Base-by-base conservation (phyloP, 1,139 yeast genomes). In the Candida mesenterica region DNA sequence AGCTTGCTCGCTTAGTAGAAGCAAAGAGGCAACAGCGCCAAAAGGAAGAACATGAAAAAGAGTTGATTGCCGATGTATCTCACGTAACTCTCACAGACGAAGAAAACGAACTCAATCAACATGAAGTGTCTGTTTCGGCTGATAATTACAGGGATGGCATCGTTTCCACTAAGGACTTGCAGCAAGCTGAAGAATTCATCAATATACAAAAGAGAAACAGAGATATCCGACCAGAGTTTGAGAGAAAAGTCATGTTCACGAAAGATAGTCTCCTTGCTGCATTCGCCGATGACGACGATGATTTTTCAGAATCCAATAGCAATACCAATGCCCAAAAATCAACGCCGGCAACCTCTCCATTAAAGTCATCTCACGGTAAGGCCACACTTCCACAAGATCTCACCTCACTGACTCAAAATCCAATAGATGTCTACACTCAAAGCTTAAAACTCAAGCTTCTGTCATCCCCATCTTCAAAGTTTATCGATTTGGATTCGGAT, bases 1-100 rank as follows among this genome's bases (percentile, higher is more conserved):
- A 43, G 28, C 56, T 61, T 19, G 48, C 49, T 10, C 44, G 46
- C 27, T 45, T 61, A 15, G 53, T 57, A 2, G 61, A 52, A 34
- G 45, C 42, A 19, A 60, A 57, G 40, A 46, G 49, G 24, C 48
- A 46, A 19, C 49, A 55, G 34, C 43, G 65, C 19, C 46, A 45
- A 32, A 40, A 43, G 23, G 46, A 50, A 17, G 43, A 50, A 37
- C 22, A 19, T 6, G n/a, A n/a, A n/a, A 12, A 24, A 14, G 50
- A 56, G 32, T 51, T 67, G 22, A 61, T 59, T 33, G 59, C 61
- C 2, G 75, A 69, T 34, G 52, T 68, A 15, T 44, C 68, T 1
- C 61, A 50, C 32, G 55, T 58, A 0, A 50, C 74, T 1, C 48
- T 68, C 15, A 64, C 72, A 2, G 75, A 69, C 37, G 75, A 68